Evolutionary conservation across 2,329 filamentous ascomycete species (phyloP), one percentile per base, ranked within the genome.

Genomic region (Catunica adiposa): DNA sequence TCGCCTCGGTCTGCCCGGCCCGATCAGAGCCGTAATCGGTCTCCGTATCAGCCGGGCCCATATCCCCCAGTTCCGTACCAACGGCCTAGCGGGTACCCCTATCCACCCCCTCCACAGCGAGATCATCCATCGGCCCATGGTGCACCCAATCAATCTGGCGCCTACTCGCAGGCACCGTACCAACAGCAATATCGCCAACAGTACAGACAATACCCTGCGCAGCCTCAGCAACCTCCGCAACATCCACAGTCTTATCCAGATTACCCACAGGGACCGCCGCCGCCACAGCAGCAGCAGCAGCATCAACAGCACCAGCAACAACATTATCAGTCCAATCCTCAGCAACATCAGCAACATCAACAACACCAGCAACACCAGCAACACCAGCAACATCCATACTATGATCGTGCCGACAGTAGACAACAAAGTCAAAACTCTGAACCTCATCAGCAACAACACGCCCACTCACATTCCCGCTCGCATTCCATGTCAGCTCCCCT

Each of bases 361-460:
- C 44, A 51, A 2, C n/a, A 25, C 11, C 51, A 46, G 14, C 44
- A 47, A 7, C 40, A 38, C 11, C 20, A 40, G 15, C 51, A 42
- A 7, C 56, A 54, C 22, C 29, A 56, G 2, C 29, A 37, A 9
- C 51, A 57, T 2, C 44, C 46, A 3, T 51, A 56, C 14, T 26
- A 56, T 59, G 56, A 54, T 60, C 55, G 56, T 61, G 61, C 57
- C 60, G 58, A 62, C 59, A 58, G 56, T 62, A 61, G 40, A 37
- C 63, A 63, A 46, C 60, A 61, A 57, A 60, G 60, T 59, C 53
- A 26, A 23, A 57, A 56, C 56, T 23, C 8, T 23, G 46, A 26
- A 37, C 25, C 17, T 11, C 51, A 25, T 53, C 53, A 55, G 47
- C 59, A 63, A 53, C 62, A 63, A 51, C 62, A 61, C 20, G 58